phyloP scores from a whole-genome alignment of 345 rosid species.

The Orychophragmus violaceus region DNA sequence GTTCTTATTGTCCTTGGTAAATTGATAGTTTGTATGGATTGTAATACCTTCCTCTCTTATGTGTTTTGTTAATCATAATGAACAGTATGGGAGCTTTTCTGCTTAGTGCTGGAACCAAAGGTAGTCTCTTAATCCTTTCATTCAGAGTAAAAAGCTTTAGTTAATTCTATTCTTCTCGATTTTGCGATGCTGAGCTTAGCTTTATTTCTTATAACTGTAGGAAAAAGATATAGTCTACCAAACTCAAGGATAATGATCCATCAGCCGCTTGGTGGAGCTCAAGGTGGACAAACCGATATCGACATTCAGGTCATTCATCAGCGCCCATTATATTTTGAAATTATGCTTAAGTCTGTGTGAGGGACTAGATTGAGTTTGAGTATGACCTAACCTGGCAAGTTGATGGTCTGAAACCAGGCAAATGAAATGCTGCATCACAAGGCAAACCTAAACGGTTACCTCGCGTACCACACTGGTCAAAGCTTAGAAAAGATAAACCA shows the following conservation, averaged over 20 bases:
- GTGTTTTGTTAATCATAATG: not conserved
- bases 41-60: not conserved
- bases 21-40: not conserved
- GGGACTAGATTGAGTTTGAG: not conserved
- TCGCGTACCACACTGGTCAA: conserved; percentile 90
- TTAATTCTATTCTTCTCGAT: not conserved
- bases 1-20: not conserved
- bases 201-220: conserved; percentile 34
- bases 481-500: conserved; percentile 68
- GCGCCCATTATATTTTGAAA: too few species aligned
- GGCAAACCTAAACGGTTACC: conserved; percentile 82
- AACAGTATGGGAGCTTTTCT: conserved; percentile 96
- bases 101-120: conserved; percentile 95
- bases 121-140: conserved; percentile 33
- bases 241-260: conserved; percentile 99
- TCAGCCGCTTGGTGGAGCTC: conserved; percentile 97
- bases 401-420: conserved; percentile 43
- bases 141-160: not conserved
- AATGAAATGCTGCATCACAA: conserved; percentile 95
- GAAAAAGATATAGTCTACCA: conserved; percentile 91
- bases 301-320: conserved; percentile 65
- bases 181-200: not conserved
- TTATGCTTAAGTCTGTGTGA: not conserved
- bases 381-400: not conserved
- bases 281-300: conserved; percentile 83